Conservation (phyloP, 257 asterid species). For the Salvia rosmarinus region DNA sequence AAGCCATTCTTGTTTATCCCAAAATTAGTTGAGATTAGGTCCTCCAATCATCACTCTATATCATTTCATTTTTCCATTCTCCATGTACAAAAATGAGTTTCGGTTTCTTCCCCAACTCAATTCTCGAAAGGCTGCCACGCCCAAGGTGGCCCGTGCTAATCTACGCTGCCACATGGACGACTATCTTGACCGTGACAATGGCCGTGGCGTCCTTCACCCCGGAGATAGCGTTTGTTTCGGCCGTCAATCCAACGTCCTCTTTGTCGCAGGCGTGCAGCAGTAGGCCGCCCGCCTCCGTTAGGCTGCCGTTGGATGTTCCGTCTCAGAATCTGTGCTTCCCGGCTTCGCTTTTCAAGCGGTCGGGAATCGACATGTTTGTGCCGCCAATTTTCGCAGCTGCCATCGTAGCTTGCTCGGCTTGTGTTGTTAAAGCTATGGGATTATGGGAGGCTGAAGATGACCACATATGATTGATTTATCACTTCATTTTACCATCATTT, state of each 20-base stretch:
- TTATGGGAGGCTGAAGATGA: slow-evolving; percentile 70
- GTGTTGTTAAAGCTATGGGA: slow-evolving; percentile 67
- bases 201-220: slow-evolving; percentile 80
- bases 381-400: slow-evolving; percentile 85
- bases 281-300: slow-evolving; percentile 36
- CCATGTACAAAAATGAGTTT: slow-evolving; percentile 41
- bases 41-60: slow-evolving; percentile 18
- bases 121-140: slow-evolving; percentile 40
- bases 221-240: slow-evolving; percentile 82
- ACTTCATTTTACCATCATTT: neutral
- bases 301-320: slow-evolving; percentile 80
- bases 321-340: slow-evolving; percentile 66
- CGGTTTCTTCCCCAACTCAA: slow-evolving; percentile 40
- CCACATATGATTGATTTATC: neutral
- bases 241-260: slow-evolving; percentile 52
- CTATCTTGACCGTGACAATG: slow-evolving; percentile 62
- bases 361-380: slow-evolving; percentile 60
- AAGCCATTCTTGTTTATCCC: slow-evolving; percentile 2
- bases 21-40: slow-evolving; percentile 64
- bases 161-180: slow-evolving; percentile 79
- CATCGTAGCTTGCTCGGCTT: slow-evolving; percentile 70
- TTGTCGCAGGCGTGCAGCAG: slow-evolving; percentile 57
- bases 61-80: neutral
- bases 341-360: slow-evolving; percentile 51
- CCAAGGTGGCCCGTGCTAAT: slow-evolving; percentile 58